Evolutionary conservation across 139 green algal species (phyloP).

Genomic region (Chlorella sp.): DNA sequence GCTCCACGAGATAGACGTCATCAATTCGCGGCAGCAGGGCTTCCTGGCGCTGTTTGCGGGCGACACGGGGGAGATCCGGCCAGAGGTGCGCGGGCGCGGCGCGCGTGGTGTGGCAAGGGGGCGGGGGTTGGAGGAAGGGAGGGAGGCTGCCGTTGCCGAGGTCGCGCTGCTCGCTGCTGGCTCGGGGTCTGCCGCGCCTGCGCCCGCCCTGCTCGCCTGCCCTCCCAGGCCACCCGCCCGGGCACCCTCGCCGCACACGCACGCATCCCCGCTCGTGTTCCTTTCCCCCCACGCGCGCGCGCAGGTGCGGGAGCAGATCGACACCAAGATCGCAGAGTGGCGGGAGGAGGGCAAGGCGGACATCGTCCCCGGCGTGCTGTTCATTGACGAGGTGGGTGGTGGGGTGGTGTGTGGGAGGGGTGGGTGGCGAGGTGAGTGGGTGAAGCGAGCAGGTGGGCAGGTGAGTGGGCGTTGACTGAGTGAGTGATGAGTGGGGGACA

Average conservation of each 20-base stretch:
- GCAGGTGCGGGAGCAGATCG: constrained; percentile 82
- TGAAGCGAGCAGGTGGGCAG: no score
- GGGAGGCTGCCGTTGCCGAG: no score
- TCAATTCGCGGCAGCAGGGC: constrained; percentile 92
- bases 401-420: constrained; percentile 3
- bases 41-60: constrained; percentile 98
- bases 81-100: constrained; percentile 93
- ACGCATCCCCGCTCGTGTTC: no score
- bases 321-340: constrained; percentile 86
- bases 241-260: no score
- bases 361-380: constrained; percentile 97
- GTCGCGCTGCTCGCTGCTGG: no score
- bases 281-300: neutral
- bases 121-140: no score
- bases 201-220: no score
- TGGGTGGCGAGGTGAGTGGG: no score
- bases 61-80: constrained; percentile 97
- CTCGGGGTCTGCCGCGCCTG: neutral
- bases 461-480: no score
- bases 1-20: constrained; percentile 98
- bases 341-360: constrained; percentile 99
- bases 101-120: no score
- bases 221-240: no score
- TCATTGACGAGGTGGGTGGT: constrained; percentile 88
- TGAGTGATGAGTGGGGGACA: no score